Evolutionary conservation across 257 asterid species (phyloP), one percentile per base, ranked within the genome.

Genomic region (Nicotiana undulata): DNA sequence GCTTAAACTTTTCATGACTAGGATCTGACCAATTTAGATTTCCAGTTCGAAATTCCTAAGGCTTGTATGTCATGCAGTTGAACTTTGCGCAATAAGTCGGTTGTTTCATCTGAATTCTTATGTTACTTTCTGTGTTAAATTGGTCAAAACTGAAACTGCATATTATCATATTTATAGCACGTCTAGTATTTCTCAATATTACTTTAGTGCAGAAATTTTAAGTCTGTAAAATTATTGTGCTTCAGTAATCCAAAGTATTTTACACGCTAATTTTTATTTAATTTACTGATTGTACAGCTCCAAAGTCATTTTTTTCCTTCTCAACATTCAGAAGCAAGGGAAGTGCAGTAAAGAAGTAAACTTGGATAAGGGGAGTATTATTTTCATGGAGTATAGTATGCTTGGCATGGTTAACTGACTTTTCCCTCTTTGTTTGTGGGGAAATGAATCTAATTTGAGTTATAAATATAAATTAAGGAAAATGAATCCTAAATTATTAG

Each of bases 251-350:
- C 12, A 3, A 68, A 40, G 77, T 68, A 68, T 12, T 40, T 20
- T 40, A 11, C 56, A 5, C 40, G 34, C 56, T 70, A 22, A 70
- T 31, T 70, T 20, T 70, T 70, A n/a, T 70, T 40, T 5, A 18
- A 20, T 68, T 44, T 70, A 52, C 63, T 51, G 66, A 20, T 58
- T 75, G 9, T 75, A 74, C 84, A 81, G 84, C 81, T 34, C 81
- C 84, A n/a, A 46, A 59, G 15, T 81, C 84, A 15, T 75, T 75
- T 32, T 81, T 81, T 75, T 75, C 84, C 63, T 81, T 81, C 20
- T 46, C 84, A 4, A 37, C 76, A 29, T 75, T 81, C 56, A 79
- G 81, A 58, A 74, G 79, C 80, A 81, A 81, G 40, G 84, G 76
- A 75, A 81, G 63, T 75, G 84, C n/a, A n/a, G n/a, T n/a, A n/a